Percentiles rank a stretch among this genome's conserved stretches.
These are phyloP conservation scores for Candida lessepsii DNA, from an alignment of 805 yeast genomes.

Conservation along the genomic window DNA sequence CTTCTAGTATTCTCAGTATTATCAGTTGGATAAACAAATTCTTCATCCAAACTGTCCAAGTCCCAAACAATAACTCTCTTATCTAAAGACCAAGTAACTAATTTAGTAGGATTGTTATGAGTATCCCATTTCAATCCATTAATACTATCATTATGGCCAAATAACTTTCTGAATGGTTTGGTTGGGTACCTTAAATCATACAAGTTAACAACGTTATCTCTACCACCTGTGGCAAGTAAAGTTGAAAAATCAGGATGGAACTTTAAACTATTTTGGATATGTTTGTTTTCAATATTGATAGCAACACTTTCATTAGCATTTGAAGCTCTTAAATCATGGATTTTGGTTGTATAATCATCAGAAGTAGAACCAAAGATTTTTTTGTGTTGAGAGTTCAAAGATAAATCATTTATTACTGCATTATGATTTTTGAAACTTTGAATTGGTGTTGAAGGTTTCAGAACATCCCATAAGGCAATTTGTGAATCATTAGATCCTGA, in stretches of 20 bases:
- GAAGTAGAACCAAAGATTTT: slow-evolving; percentile 65
- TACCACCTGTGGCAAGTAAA: slow-evolving; percentile 73
- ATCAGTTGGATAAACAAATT: slow-evolving; percentile 37
- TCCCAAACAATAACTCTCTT: slow-evolving; percentile 78
- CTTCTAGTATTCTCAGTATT: slow-evolving; percentile 42
- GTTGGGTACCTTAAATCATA: slow-evolving; percentile 72
- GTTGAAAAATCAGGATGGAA: slow-evolving; percentile 58
- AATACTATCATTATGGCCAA: slow-evolving; percentile 57
- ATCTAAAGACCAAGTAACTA: slow-evolving; percentile 63
- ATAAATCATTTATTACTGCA: slow-evolving; percentile 64
- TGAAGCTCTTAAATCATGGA: slow-evolving; percentile 54
- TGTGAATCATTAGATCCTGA: slow-evolving; percentile 67
- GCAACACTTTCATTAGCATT: slow-evolving; percentile 36
- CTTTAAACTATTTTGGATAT: slow-evolving; percentile 65
- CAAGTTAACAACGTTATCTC: slow-evolving; percentile 67
- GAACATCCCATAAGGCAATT: slow-evolving; percentile 69
- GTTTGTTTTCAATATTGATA: slow-evolving; percentile 45
- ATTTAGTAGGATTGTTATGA: slow-evolving; percentile 45
- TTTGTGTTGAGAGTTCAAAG: slow-evolving; percentile 44
- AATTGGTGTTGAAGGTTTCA: slow-evolving; percentile 44
- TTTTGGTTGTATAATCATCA: slow-evolving; percentile 61
- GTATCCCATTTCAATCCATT: slow-evolving; percentile 50
- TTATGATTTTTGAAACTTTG: slow-evolving; percentile 49
- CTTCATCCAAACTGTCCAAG: slow-evolving; percentile 55
- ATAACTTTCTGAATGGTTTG: slow-evolving; percentile 59